Percentiles rank a stretch among this genome's conserved stretches.
Conservation (phyloP, 768 basidiomycete species). For the Lyophyllum semitale region DNA sequence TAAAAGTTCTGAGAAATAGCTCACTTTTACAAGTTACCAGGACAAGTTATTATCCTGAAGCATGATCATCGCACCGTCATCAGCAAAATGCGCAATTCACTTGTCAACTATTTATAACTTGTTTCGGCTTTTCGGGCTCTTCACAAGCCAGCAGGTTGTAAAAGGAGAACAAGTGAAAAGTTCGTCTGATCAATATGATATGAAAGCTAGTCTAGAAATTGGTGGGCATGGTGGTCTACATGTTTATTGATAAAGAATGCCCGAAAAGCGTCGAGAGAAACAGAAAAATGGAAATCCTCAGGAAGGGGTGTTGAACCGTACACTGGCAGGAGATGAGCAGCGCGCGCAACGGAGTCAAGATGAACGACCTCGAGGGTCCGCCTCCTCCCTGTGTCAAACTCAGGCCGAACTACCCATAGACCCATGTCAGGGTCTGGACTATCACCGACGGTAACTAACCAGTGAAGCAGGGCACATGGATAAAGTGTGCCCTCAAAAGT, state of each 20-base stretch:
- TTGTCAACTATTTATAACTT: too few relatives aligned
- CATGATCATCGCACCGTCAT: too few relatives aligned
- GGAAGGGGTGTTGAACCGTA: constrained; percentile 21
- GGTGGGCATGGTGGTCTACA: constrained; percentile 5
- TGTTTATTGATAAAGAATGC: constrained; percentile 7
- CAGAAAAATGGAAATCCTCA: constrained; percentile 12
- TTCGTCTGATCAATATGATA: too few relatives aligned
- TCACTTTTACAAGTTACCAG: too few relatives aligned
- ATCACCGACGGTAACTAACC: background rate
- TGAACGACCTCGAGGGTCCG: constrained; percentile 12
- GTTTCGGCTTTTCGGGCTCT: too few relatives aligned
- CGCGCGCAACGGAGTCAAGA: constrained; percentile 21
- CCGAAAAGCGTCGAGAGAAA: constrained; percentile 21
- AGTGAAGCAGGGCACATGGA: constrained; percentile 9
- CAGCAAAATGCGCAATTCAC: too few relatives aligned
- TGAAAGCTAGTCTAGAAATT: background rate
- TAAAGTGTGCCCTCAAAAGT: constrained; percentile 1
- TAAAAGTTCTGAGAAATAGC: too few relatives aligned
- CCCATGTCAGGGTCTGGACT: constrained; percentile 15
- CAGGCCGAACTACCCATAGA: constrained; percentile 17
- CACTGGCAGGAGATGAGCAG: constrained; percentile 26
- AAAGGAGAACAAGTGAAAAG: too few relatives aligned
- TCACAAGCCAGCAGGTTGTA: too few relatives aligned
- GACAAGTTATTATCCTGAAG: too few relatives aligned
- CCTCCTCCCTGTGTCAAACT: background rate